A percentile compares a stretch with the other conserved stretches of the same genome.
phyloP scores from a whole-genome alignment of 2,329 filamentous ascomycete species.

The Sclerotinia spermophila region DNA sequence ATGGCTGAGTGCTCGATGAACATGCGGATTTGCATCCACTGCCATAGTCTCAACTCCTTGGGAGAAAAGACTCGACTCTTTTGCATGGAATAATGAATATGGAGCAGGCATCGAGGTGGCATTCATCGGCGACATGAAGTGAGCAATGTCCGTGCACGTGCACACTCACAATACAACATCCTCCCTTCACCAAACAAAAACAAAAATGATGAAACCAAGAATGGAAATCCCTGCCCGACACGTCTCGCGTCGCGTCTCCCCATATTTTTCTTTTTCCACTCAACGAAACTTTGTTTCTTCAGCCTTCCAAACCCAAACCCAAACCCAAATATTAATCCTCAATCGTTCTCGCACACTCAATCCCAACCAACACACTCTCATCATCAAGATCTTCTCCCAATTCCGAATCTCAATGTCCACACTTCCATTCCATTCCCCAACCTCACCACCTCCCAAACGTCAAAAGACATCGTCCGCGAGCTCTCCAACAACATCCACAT shows the following conservation, averaged over 20 bases:
- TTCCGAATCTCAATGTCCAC: conserved; percentile 4
- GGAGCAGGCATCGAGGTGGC: not conserved
- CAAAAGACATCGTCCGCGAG: conserved; percentile 14
- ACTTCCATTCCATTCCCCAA: not conserved
- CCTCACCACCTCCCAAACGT: conserved; percentile 19
- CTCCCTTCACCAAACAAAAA: no score
- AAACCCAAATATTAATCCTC: not conserved
- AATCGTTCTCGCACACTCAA: not conserved
- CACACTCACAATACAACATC: not conserved
- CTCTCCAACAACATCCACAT: not conserved
- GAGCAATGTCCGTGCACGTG: not conserved
- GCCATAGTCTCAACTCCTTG: not conserved
- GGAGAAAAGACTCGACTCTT: not conserved
- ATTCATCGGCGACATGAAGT: not conserved
- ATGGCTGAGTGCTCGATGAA: not conserved
- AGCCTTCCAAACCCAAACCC: not conserved
- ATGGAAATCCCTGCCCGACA: not conserved
- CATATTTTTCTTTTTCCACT: conserved; percentile 14
- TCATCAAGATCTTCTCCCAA: not conserved
- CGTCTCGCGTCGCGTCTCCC: conserved; percentile 19
- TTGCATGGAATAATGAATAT: not conserved
- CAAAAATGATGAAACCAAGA: not conserved
- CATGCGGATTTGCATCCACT: not conserved
- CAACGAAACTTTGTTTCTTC: conserved; percentile 8
- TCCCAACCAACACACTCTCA: not conserved